Evolutionary conservation across 495 filamentous ascomycete species (phyloP), one percentile per base, ranked within the genome.

Genomic region (Annulohypoxylon moriforme): DNA sequence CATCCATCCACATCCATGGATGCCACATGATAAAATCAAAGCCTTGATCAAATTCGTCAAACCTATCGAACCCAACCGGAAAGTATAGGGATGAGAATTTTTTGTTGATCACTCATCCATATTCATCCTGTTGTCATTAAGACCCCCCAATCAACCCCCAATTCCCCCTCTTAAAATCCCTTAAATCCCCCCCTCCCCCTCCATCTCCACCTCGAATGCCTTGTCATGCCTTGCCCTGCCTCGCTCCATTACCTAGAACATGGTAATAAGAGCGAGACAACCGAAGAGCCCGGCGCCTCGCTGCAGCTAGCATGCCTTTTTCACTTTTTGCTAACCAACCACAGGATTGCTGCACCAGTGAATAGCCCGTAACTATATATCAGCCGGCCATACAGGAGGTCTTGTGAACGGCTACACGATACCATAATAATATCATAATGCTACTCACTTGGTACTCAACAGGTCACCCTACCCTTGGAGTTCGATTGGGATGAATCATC

Each of bases 231-330:
- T 33, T 65, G 5, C 24, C 61, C 46, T 64, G 34, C 64, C 64
- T 40, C 31, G 18, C 58, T 44, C 40, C 34, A 59, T 53, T 44
- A 44, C 40, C 16, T 44, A 44, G 40, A 44, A 40, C 58, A 60
- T 59, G 52, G 57, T 44, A 63, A 24, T 44, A 47, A 62, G 64
- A 47, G 71, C 61, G 62, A 69, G 66, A 65, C 66, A 63, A 66
- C 57, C 71, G 42, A 40, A 62, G 53, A 49, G 42, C 33, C 40
- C 40, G 57, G 57, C 71, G 66, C 66, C 71, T 69, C 50, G 61
- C 66, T 73, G 66, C 66, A 69, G 61, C 66, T 73, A 73, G 71
- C 55, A 67, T 68, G 58, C 52, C 60, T 18, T 63, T 69, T 67
- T 69, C 49, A 42, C 58, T 24, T 63, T 72, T 49, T 49, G 53